Base-by-base conservation (phyloP, 306 rosid species). In the Echinosophora koreensis region DNA sequence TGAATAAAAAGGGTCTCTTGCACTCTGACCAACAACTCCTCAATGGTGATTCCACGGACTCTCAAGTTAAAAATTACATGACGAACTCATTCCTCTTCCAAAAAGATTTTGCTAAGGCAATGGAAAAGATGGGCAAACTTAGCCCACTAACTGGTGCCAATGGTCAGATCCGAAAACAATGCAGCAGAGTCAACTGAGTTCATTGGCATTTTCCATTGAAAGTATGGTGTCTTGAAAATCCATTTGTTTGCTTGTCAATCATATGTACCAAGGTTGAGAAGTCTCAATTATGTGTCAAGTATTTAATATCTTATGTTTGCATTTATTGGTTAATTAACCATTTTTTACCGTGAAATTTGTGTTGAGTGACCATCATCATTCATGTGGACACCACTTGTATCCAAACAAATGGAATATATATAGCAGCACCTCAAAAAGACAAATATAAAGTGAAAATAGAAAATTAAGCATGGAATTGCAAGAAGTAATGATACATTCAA, bases 1-100 rank as follows among this genome's bases (percentile, higher is more conserved):
- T 77, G 57, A 41, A 44, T 50, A 47, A 77, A 8, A 87, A 37
- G 66, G 91, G 87, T 18, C 77, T 90, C 4, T 32, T 90, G 10
- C 92, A 90, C 80, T 85, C 91, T 0, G 92, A 90, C 54, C 92
- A 90, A 44, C 74, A 83, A 12, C 87, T 90, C 73, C 84, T 58
- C 11, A 81, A 41, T 6, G 81, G 73, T 10, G 85, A 89, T 7
- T 79, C 80, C 27, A 82, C 89, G 0, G 72, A 88, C 5, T 1
- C 85, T 0, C 69, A 51, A 4, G 94, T 90, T 15, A 10, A 3
- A 0, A 18, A 34, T 51, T 90, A 90, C 11, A 51, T 14, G n/a
- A 54, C 0, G n/a, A 13, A 73, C 1, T 62, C 77, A 0, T 2
- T 3, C 4, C 80, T 8, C 58, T 84, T 86, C 57, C 22, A 17